phyloP scores from a whole-genome alignment of 805 yeast species.

The Ogataea angusta region DNA sequence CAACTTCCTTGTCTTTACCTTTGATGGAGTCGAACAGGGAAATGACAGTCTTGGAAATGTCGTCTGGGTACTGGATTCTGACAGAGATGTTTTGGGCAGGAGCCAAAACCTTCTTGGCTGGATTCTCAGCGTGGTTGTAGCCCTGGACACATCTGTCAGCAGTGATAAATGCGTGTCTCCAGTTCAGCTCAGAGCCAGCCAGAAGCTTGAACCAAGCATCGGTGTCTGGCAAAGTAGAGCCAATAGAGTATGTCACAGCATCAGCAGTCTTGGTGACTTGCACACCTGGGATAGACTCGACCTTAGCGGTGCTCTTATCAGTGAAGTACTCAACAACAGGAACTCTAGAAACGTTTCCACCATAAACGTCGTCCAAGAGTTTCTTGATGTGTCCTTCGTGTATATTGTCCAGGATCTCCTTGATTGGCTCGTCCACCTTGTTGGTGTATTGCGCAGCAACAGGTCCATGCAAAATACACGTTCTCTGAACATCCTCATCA shows the following conservation, averaged over 20 bases:
- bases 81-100: constrained; percentile 63
- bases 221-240: constrained; percentile 31
- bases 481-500: constrained; percentile 94
- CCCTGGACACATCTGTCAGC: constrained; percentile 84
- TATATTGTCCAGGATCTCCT: constrained; percentile 80
- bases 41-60: constrained; percentile 54
- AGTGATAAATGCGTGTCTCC: constrained; percentile 90
- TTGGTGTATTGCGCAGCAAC: constrained; percentile 93
- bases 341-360: constrained; percentile 64
- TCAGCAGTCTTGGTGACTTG: constrained; percentile 29
- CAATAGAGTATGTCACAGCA: constrained; percentile 39
- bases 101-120: constrained; percentile 73
- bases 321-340: constrained; percentile 92
- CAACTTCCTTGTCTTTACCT: constrained; percentile 66
- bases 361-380: constrained; percentile 66
- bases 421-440: constrained; percentile 87
- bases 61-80: constrained; percentile 54
- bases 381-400: constrained; percentile 85
- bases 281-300: constrained; percentile 39
- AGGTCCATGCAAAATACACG: constrained; percentile 99
- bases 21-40: constrained; percentile 67
- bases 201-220: constrained; percentile 73
- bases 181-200: constrained; percentile 74
- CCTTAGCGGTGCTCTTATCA: constrained; percentile 48
- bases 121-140: constrained; percentile 70